Base-by-base conservation (phyloP, 2,329 filamentous ascomycete genomes). In the Xylariaceae sp. region DNA sequence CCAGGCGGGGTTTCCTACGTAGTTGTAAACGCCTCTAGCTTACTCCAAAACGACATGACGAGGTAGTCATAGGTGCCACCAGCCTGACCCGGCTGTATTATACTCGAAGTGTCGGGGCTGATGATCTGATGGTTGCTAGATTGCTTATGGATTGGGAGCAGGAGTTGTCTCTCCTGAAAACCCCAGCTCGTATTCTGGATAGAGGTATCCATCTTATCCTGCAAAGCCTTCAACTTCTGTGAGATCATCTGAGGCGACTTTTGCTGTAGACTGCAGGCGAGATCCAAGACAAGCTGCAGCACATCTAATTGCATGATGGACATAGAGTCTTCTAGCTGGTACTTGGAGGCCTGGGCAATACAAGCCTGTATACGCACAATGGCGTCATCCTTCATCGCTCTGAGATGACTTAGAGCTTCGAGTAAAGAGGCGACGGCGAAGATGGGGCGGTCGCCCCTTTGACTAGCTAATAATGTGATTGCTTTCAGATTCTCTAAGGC, bases 311-410 rank as follows among this genome's bases (percentile, higher is more conserved):
- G 89, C 5, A 86, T 83, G 34, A 91, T 82, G 39, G 82, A 79
- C 51, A 84, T 79, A n/a, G 82, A 79, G 1, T 82, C 79, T 34
- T 90, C 84, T 9, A 90, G 77, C 68, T 94, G 90, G 51, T 87
- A 82, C 64, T 88, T 90, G 56, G 87, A 80, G 5, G 87, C 89
- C 47, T 87, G 83, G n/a, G 90, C 90, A 62, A 94, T 83, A 49
- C 89, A 90, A 40, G 83, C 80, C 66, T 92, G 88, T 28, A 91
- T 86, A 56, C 87, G 82, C 61, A 90, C 86, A n/a, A 88, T 76
- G 58, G 83, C 82, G 58, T 91, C 88, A 8, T 85, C 78, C 48
- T 85, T 85, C 58, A 81, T 81, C 6, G 82, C 83, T 59, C 85
- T 85, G 45, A 93, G 76, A 61, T 91, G 83, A 1, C 88, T 81